A percentile compares a stretch with the other conserved stretches of the same genome.
These are phyloP conservation scores for Blastomyces gilchristii DNA, from an alignment of 2,329 filamentous ascomycete species.

Conservation along the genomic window DNA sequence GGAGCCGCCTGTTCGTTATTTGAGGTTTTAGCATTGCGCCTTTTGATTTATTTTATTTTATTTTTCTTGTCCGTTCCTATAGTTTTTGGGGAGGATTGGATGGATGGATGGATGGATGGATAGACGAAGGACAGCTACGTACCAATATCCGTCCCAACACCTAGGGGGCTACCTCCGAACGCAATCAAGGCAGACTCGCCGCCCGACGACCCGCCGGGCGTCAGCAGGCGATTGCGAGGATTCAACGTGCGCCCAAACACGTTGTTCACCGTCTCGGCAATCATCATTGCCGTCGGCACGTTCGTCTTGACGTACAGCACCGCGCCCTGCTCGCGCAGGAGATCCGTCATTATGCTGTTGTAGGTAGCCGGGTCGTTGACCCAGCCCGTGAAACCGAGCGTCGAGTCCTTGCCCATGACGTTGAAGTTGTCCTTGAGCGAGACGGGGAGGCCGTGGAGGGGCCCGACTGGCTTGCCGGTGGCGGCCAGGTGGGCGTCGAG, in stretches of 20 bases:
- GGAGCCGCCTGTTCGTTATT: slow-evolving; percentile 26
- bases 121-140: neutral
- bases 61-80: neutral
- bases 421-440: slow-evolving; percentile 35
- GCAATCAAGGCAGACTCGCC: slow-evolving; percentile 31
- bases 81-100: neutral
- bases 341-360: slow-evolving; percentile 48
- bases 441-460: slow-evolving; percentile 35
- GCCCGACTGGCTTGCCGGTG: slow-evolving; percentile 32
- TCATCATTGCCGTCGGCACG: slow-evolving; percentile 35
- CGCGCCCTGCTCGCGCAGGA: slow-evolving; percentile 46
- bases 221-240: slow-evolving; percentile 25
- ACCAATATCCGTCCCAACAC: slow-evolving; percentile 35
- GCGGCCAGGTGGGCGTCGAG: slow-evolving; percentile 29
- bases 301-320: slow-evolving; percentile 36
- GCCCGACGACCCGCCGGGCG: slow-evolving; percentile 29
- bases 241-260: slow-evolving; percentile 35
- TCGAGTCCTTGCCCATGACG: slow-evolving; percentile 19
- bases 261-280: slow-evolving; percentile 36
- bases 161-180: slow-evolving; percentile 28
- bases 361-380: slow-evolving; percentile 35
- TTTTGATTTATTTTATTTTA: neutral
- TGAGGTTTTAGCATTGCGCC: neutral
- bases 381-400: slow-evolving; percentile 15
- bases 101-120: neutral